Evolutionary conservation across 208 protist species (phyloP).

Genomic region (Trypanosoma theileri): DNA sequence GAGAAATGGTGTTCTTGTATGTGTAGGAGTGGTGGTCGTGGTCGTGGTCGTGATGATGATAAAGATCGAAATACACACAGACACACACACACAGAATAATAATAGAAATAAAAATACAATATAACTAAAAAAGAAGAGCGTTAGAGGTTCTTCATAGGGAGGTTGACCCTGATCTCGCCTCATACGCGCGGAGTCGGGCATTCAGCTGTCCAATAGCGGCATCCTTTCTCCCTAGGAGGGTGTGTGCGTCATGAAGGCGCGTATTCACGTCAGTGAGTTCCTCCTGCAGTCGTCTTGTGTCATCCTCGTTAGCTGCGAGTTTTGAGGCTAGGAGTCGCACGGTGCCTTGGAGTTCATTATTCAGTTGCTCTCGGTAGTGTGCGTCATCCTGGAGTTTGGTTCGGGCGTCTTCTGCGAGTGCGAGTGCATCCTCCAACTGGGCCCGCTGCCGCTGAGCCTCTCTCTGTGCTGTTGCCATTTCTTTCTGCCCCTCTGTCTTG

Average conservation of each 20-base stretch:
- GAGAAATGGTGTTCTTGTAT: too few relatives aligned
- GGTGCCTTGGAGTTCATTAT: constrained; percentile 82
- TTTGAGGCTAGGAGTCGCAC: constrained; percentile 75
- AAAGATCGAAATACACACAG: not conserved
- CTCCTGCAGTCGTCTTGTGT: constrained; percentile 67
- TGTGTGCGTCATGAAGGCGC: constrained; percentile 82
- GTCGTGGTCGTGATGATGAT: too few relatives aligned
- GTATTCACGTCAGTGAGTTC: constrained; percentile 65
- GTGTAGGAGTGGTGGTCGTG: too few relatives aligned
- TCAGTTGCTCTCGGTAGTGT: constrained; percentile 70
- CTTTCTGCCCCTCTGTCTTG: constrained; percentile 37
- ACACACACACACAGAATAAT: constrained; percentile 15
- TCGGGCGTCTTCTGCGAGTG: constrained; percentile 55
- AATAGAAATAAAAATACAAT: not conserved
- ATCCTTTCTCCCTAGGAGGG: constrained; percentile 76
- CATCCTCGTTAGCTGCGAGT: constrained; percentile 72
- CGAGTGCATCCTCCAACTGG: constrained; percentile 59
- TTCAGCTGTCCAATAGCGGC: constrained; percentile 80
- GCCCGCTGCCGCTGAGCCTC: constrained; percentile 47
- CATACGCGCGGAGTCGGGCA: constrained; percentile 79
- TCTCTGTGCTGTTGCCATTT: constrained; percentile 49
- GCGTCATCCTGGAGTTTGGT: constrained; percentile 68
- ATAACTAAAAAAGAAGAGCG: too few relatives aligned
- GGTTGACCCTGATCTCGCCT: constrained; percentile 46
- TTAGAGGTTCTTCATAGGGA: constrained; percentile 8